These are phyloP conservation scores for Agaricus blazei DNA, from an alignment of 768 basidiomycete species.

Conservation along the genomic window DNA sequence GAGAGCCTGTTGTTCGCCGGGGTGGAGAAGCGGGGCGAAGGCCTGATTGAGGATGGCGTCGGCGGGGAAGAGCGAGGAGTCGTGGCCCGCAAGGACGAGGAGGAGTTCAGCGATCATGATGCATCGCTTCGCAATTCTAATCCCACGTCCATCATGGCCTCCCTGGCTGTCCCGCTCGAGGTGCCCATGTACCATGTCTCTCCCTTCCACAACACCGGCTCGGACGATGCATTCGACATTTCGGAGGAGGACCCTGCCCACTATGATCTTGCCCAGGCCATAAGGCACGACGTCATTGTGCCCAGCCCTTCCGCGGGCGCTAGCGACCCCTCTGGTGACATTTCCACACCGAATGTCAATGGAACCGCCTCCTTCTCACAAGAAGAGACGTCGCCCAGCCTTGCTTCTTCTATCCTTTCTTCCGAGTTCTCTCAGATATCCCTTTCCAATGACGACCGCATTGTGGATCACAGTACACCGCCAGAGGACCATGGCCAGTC, in stretches of 20 bases:
- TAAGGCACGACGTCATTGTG: slow-evolving; percentile 54
- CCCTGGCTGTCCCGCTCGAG: slow-evolving; percentile 10
- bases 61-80: slow-evolving; percentile 73
- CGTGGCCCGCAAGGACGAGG: slow-evolving; percentile 81
- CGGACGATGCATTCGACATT: slow-evolving; percentile 69
- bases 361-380: background rate
- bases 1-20: slow-evolving; percentile 84
- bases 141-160: slow-evolving; percentile 13
- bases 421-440: slow-evolving; percentile 36
- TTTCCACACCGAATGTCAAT: slow-evolving; percentile 51
- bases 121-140: slow-evolving; percentile 11
- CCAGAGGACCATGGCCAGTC: slow-evolving; percentile 7
- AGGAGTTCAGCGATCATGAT: slow-evolving; percentile 87
- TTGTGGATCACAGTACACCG: background rate
- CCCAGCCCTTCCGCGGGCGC: background rate
- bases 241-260: slow-evolving; percentile 40
- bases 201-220: slow-evolving; percentile 31
- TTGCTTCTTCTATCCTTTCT: slow-evolving; percentile 20
- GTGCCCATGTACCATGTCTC: slow-evolving; percentile 20
- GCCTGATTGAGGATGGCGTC: slow-evolving; percentile 57
- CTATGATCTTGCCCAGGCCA: slow-evolving; percentile 54
- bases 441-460: slow-evolving; percentile 16
- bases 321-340: background rate
- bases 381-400: slow-evolving; percentile 15
- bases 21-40: slow-evolving; percentile 72